Base-by-base conservation (phyloP, 371 early-diverging fungal genomes). In the Smittium mucronatum region DNA sequence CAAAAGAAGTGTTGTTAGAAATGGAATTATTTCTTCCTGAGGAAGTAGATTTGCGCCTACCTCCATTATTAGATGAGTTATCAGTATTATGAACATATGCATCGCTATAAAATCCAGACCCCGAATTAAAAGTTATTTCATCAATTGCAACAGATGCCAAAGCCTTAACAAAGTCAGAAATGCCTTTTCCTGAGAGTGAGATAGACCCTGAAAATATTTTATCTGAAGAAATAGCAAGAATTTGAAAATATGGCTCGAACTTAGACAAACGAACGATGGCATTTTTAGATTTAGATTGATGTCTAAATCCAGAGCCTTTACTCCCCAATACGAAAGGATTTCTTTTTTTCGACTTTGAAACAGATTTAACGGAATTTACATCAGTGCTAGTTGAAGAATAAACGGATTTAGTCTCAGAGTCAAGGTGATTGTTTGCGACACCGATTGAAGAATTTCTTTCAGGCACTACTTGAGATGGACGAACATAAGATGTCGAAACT, bases 101-200 rank as follows among this genome's bases (percentile, higher is more conserved):
- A 47, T 47, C 21, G 21, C 21, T 63, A 65, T 69, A 69, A 11
- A 63, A 1, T 8, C 58, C 17, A 16, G 69, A 5, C 5, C 25
- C 17, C 47, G 34, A 36, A 26, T 33, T 67, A 5, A 88, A 84
- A 0, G 86, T 82, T 58, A 96, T 91, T 73, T 94, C 97, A 69
- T 92, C 91, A 91, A 90, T 90, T 8, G 94, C 92, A 0, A 89
- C 89, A 30, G 83, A 82, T 73, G 93, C 90, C 61, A 96, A 81
- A 1, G 93, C 91, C 1, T 87, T 81, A 0, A 93, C 92, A 81
- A 96, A 94, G 67, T 93, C 89, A 34, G 91, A 89, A 67, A 96
- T 94, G 5, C 78, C 81, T 33, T 73, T 58, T 0, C 81, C 83
- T 16, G 80, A 79, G 36, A 84, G 72, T 1, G 74, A 70, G 36